Evolutionary conservation across 208 protist genomes (phyloP).

Genomic region (Porcisia deanei): DNA sequence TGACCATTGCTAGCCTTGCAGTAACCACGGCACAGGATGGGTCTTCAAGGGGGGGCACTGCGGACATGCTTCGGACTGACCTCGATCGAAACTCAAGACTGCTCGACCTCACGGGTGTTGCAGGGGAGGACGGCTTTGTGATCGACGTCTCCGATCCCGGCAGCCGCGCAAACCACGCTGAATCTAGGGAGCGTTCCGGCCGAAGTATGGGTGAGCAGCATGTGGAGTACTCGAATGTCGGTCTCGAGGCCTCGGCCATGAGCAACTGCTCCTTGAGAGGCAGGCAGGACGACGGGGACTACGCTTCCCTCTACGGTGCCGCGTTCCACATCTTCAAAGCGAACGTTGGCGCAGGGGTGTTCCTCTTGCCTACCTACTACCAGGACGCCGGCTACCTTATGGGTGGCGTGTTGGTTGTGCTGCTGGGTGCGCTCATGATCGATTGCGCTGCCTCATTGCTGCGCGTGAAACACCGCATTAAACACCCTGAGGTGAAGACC

Average conservation of each 20-base stretch:
- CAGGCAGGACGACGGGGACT: slow-evolving; percentile 2
- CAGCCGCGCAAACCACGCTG: neutral
- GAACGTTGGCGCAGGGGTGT: slow-evolving; percentile 84
- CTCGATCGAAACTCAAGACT: neutral
- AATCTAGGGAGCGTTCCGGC: slow-evolving; percentile 10
- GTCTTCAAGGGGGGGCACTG: neutral
- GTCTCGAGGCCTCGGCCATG: slow-evolving; percentile 45
- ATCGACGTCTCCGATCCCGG: slow-evolving; percentile 15
- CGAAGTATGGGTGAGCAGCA: slow-evolving; percentile 21
- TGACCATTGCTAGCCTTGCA: slow-evolving; percentile 12
- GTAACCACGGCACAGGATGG: slow-evolving; percentile 8
- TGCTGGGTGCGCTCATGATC: slow-evolving; percentile 73
- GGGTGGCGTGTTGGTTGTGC: slow-evolving; percentile 35
- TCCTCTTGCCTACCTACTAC: slow-evolving; percentile 82
- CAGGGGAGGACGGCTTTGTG: slow-evolving; percentile 11
- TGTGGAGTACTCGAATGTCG: slow-evolving; percentile 48
- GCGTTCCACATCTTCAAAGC: slow-evolving; percentile 90
- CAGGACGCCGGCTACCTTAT: slow-evolving; percentile 68
- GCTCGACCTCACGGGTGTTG: neutral
- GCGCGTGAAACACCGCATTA: slow-evolving; percentile 55
- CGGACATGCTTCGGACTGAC: neutral
- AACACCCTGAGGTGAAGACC: slow-evolving; percentile 56
- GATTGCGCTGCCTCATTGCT: slow-evolving; percentile 73
- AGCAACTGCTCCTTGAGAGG: slow-evolving; percentile 26
- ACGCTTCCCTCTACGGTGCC: slow-evolving; percentile 55